phyloP scores from a whole-genome alignment of 2,329 filamentous ascomycete genomes.

The Aphanocladium album region DNA sequence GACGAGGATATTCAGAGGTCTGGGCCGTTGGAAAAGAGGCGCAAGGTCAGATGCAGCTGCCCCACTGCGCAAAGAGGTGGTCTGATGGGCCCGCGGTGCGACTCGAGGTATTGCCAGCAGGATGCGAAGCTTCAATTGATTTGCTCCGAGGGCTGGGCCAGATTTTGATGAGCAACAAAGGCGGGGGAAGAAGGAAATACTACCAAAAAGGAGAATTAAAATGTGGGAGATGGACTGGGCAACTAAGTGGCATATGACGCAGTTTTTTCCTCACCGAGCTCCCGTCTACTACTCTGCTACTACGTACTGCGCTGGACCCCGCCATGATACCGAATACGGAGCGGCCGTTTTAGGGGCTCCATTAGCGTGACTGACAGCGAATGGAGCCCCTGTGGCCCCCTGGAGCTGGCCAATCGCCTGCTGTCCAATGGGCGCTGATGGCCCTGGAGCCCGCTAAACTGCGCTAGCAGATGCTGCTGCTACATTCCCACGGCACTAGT shows the following conservation, averaged over 20 bases:
- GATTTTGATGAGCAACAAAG: background rate
- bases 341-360: background rate
- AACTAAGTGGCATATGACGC: background rate
- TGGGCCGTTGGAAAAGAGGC: background rate
- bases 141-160: background rate
- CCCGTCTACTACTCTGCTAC: too few species aligned
- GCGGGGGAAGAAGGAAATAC: background rate
- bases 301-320: background rate
- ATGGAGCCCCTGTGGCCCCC: too few species aligned
- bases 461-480: background rate
- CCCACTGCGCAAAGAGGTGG: background rate
- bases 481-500: too few species aligned
- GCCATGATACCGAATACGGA: background rate
- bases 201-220: background rate
- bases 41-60: background rate
- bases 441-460: too few species aligned
- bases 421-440: too few species aligned
- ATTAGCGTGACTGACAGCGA: too few species aligned
- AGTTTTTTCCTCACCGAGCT: background rate
- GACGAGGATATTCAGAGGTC: constrained; percentile 10
- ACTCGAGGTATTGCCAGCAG: background rate
- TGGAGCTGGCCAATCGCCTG: too few species aligned
- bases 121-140: background rate
- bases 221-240: background rate
- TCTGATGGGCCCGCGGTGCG: background rate